These are phyloP conservation scores for Babesia gibsoni DNA, from an alignment of 169 alveolate species.

Conservation along the genomic window DNA sequence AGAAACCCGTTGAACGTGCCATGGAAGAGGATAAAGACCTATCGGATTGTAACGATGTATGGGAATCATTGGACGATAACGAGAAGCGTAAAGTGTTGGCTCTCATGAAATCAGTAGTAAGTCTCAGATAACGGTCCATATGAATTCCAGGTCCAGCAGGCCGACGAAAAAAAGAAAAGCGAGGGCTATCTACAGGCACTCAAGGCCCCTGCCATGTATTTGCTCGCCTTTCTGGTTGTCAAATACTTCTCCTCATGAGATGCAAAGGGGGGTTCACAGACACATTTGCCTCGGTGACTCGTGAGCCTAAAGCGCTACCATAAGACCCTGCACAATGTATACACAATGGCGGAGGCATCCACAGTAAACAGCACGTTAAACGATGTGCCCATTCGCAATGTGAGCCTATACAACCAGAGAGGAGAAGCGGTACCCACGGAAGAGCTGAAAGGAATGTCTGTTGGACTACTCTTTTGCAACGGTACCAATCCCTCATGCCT, in stretches of 20 bases:
- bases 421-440: conserved; percentile 8
- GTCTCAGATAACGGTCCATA: not conserved
- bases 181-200: not conserved
- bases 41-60: too few species aligned
- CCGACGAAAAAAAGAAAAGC: conserved; percentile 2
- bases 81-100: conserved; percentile 31
- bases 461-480: conserved; percentile 35
- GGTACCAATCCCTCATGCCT: conserved; percentile 29
- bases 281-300: not conserved
- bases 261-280: conserved; percentile 8
- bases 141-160: not conserved
- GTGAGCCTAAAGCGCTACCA: not conserved
- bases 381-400: not conserved
- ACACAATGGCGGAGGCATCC: not conserved
- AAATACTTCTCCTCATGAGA: not conserved
- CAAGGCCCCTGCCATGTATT: conserved; percentile 7
- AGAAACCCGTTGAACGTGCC: too few species aligned
- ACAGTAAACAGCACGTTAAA: too few species aligned
- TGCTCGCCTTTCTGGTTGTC: conserved; percentile 3
- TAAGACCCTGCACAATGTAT: not conserved
- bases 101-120: conserved; percentile 27
- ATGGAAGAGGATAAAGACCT: too few species aligned
- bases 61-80: conserved; percentile 39
- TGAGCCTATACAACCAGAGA: conserved; percentile 10
- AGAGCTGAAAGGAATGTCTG: conserved; percentile 17